Conservation (phyloP, 805 yeast species). For the Candida caryicola region DNA sequence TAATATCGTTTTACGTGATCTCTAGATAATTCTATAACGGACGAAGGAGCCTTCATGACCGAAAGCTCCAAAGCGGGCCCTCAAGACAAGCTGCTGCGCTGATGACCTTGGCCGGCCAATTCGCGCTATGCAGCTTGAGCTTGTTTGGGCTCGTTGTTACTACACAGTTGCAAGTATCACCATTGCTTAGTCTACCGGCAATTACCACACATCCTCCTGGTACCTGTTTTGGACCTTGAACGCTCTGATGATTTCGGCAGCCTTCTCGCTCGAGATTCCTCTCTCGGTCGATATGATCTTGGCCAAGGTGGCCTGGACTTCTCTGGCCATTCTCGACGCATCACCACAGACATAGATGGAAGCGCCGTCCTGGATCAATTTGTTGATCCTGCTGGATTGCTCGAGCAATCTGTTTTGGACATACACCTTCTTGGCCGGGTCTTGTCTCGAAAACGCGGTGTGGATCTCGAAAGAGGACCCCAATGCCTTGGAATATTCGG, state of each 20-base stretch:
- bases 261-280: constrained; percentile 61
- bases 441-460: constrained; percentile 85
- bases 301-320: constrained; percentile 70
- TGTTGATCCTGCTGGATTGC: constrained; percentile 50
- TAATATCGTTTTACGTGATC: too few species aligned
- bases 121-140: too few species aligned
- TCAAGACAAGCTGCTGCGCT: too few species aligned
- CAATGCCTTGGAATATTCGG: constrained; percentile 58
- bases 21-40: too few species aligned
- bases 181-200: not conserved
- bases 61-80: too few species aligned
- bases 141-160: too few species aligned
- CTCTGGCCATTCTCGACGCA: constrained; percentile 93
- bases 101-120: too few species aligned
- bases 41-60: too few species aligned
- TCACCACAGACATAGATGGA: constrained; percentile 96
- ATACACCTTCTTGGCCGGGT: constrained; percentile 55
- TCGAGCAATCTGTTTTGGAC: constrained; percentile 79
- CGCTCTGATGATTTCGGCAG: constrained; percentile 72
- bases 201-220: constrained; percentile 96
- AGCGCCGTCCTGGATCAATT: constrained; percentile 65
- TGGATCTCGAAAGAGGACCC: constrained; percentile 65
- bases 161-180: too few species aligned
- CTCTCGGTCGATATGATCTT: constrained; percentile 62
- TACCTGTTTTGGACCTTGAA: constrained; percentile 82